These are phyloP conservation scores for Collybia nuda DNA, from an alignment of 768 basidiomycete genomes.

Conservation along the genomic window DNA sequence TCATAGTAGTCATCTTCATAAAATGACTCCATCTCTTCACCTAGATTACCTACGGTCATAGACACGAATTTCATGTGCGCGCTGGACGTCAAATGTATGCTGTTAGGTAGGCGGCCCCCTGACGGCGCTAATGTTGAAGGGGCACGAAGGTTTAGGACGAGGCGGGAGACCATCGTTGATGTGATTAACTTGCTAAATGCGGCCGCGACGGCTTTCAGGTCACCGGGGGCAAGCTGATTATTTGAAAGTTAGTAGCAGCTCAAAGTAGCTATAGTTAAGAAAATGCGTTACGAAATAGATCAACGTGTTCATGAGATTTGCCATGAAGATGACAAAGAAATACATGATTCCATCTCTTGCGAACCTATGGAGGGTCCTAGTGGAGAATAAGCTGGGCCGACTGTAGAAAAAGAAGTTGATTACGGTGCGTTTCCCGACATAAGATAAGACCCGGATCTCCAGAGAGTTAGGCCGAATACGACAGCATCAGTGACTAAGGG, in stretches of 20 bases:
- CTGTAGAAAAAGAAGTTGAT: neutral
- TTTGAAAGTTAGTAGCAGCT: neutral
- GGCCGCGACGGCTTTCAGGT: constrained; percentile 28
- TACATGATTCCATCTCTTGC: constrained; percentile 25
- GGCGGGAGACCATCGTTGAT: constrained; percentile 25
- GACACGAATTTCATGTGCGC: no score
- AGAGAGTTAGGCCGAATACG: constrained; percentile 10
- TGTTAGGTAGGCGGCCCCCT: no score
- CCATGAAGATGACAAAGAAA: constrained; percentile 23
- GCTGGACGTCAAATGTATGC: no score
- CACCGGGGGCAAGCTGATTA: constrained; percentile 15
- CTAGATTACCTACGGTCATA: no score
- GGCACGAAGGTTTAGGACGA: constrained; percentile 28
- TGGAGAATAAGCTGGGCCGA: constrained; percentile 20
- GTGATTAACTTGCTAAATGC: constrained; percentile 29
- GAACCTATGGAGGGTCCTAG: constrained; percentile 20
- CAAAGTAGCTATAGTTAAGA: no score
- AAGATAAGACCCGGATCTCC: constrained; percentile 6
- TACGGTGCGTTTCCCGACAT: neutral
- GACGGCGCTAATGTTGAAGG: no score
- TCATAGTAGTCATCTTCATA: no score
- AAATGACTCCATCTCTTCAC: no score
- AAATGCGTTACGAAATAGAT: constrained; percentile 22
- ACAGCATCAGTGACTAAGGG: constrained; percentile 19
- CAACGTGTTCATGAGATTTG: constrained; percentile 23